Conservation (phyloP, 352 stramenopile genomes). For the Globisporangium apiculatum region DNA sequence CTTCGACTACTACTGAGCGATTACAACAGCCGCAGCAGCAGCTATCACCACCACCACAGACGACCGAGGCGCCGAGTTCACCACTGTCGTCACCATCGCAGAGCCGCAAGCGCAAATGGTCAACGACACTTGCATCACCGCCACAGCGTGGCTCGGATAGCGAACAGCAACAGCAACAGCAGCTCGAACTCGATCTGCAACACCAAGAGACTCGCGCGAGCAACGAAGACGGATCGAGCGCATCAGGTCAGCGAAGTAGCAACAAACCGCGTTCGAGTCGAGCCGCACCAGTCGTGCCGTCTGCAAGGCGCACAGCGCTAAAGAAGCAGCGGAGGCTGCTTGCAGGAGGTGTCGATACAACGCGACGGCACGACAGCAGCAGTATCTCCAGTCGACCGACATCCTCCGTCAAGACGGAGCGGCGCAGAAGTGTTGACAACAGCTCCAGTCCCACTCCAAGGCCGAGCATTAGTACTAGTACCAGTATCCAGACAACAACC, state of each 20-base stretch:
- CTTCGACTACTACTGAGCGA: background rate
- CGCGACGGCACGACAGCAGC: background rate
- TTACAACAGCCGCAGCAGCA: background rate
- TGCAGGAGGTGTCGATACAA: constrained; percentile 10
- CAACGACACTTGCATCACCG: constrained; percentile 43
- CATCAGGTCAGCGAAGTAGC: constrained; percentile 22
- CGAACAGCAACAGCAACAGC: constrained; percentile 4
- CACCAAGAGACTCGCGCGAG: background rate
- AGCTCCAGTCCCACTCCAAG: no score
- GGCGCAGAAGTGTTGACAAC: background rate
- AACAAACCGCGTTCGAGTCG: no score
- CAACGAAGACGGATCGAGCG: constrained; percentile 1
- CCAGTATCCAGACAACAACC: no score
- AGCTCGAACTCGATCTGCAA: no score
- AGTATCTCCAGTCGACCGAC: background rate
- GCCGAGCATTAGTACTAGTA: no score
- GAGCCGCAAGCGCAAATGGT: constrained; percentile 66
- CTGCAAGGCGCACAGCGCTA: constrained; percentile 36
- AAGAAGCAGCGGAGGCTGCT: constrained; percentile 27
- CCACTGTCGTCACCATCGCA: constrained; percentile 6
- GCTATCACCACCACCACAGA: background rate
- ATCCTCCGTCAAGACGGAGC: background rate
- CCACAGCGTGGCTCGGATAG: constrained; percentile 2
- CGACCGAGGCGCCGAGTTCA: background rate
- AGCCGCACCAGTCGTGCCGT: constrained; percentile 34